A percentile compares a stretch with the other conserved stretches of the same genome.
Conservation (phyloP, 257 asterid genomes). For the Solanum arcanum region DNA sequence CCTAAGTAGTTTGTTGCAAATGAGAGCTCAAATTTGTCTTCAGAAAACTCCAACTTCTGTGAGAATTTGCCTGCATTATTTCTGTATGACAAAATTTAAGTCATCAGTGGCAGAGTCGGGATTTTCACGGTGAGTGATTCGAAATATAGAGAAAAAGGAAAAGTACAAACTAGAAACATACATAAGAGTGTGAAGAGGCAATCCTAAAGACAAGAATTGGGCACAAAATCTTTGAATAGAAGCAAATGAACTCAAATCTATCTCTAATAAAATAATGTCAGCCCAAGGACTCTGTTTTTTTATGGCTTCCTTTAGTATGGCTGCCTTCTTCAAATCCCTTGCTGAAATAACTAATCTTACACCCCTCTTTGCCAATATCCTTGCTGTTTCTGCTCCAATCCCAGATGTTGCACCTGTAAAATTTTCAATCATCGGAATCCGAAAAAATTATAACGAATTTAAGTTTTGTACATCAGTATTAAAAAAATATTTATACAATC, state of each 20-base stretch:
- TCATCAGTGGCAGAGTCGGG: neutral
- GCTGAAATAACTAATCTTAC: constrained; percentile 77
- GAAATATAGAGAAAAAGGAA: neutral
- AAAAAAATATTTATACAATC: neutral
- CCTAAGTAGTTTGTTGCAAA: constrained; percentile 90
- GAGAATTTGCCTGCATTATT: constrained; percentile 95
- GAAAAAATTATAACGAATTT: neutral
- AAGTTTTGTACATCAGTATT: neutral
- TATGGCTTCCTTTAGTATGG: constrained; percentile 55
- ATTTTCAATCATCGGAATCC: neutral
- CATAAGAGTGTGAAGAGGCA: constrained; percentile 87
- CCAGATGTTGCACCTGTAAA: constrained; percentile 86
- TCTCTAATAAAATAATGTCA: constrained; percentile 50
- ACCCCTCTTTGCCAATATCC: constrained; percentile 79
- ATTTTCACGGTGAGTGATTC: neutral
- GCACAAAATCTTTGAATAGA: constrained; percentile 63
- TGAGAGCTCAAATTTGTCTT: constrained; percentile 82
- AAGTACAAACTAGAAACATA: constrained; percentile 8
- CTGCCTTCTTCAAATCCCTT: constrained; percentile 67
- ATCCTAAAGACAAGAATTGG: constrained; percentile 47
- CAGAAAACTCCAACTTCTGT: constrained; percentile 73
- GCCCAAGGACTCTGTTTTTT: constrained; percentile 49
- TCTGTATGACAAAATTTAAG: constrained; percentile 29
- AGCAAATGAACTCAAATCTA: constrained; percentile 72
- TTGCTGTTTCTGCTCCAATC: constrained; percentile 92